Conservation (phyloP, 169 alveolate genomes). For the Eimeria praecox region DNA sequence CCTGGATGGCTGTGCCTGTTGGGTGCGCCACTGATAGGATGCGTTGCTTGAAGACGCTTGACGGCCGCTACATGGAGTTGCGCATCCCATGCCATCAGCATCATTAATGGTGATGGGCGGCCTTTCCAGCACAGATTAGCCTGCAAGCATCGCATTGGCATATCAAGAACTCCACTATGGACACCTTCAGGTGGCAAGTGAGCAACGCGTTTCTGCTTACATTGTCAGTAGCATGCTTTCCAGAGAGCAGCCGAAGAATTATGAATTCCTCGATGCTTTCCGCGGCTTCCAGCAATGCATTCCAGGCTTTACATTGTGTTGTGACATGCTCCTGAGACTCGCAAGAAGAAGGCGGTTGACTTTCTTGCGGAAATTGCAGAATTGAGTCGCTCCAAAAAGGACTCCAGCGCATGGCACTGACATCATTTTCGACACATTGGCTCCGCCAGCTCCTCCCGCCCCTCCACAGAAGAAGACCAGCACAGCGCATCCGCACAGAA, state of each 20-base stretch:
- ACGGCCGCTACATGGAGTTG: slow-evolving; percentile 33
- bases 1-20: background rate
- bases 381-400: slow-evolving; percentile 40
- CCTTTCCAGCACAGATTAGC: slow-evolving; percentile 44
- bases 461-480: slow-evolving; percentile 54
- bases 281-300: slow-evolving; percentile 53
- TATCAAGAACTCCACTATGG: background rate
- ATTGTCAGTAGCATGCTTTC: slow-evolving; percentile 44
- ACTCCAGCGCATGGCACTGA: background rate
- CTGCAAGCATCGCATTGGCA: slow-evolving; percentile 46
- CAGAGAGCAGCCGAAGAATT: slow-evolving; percentile 45
- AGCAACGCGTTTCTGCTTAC: background rate
- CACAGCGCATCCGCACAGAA: slow-evolving; percentile 17
- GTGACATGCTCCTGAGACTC: background rate
- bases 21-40: background rate
- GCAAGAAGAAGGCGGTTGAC: background rate
- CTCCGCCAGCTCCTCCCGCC: background rate
- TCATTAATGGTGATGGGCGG: slow-evolving; percentile 3
- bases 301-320: background rate
- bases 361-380: slow-evolving; percentile 36
- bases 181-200: background rate
- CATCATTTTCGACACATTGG: background rate
- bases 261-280: slow-evolving; percentile 58
- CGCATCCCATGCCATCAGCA: slow-evolving; percentile 61
- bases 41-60: background rate